These are phyloP conservation scores for Salvia hispanica DNA, from an alignment of 257 asterid genomes.

Conservation along the genomic window DNA sequence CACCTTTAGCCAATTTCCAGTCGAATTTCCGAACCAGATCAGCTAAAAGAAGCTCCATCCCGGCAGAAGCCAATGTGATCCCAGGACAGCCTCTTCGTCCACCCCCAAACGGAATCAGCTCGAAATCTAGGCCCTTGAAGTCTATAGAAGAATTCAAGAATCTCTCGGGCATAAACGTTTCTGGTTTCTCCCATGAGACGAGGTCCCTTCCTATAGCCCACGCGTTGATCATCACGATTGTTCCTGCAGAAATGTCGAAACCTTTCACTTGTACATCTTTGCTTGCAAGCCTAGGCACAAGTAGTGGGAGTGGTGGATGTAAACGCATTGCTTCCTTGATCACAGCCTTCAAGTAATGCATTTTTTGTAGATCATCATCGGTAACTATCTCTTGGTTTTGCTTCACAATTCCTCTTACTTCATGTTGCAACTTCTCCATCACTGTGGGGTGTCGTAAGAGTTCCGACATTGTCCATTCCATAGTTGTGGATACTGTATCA, in stretches of 20 bases:
- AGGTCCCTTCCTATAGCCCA: constrained; percentile 41
- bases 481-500: not conserved
- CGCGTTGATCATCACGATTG: constrained; percentile 17
- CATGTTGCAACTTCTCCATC: constrained; percentile 8
- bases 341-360: constrained; percentile 28
- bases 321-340: constrained; percentile 21
- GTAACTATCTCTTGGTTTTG: not conserved
- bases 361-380: constrained; percentile 14
- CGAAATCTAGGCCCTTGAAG: constrained; percentile 39
- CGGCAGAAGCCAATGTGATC: constrained; percentile 24
- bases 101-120: constrained; percentile 53
- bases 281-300: constrained; percentile 5
- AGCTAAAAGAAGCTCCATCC: constrained; percentile 39
- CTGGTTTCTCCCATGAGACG: constrained; percentile 32
- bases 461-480: constrained; percentile 31
- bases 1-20: constrained; percentile 35
- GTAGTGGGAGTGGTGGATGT: constrained; percentile 20
- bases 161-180: constrained; percentile 36
- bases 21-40: constrained; percentile 39
- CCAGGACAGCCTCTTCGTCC: constrained; percentile 56
- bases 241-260: constrained; percentile 5
- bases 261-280: constrained; percentile 11
- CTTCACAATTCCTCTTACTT: not conserved
- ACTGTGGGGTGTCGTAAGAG: constrained; percentile 13
- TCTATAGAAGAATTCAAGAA: constrained; percentile 34